A percentile compares a stretch with the other conserved stretches of the same genome.
Evolutionary conservation across 768 basidiomycete genomes (phyloP).

Genomic region (Leccinum arenicola): DNA sequence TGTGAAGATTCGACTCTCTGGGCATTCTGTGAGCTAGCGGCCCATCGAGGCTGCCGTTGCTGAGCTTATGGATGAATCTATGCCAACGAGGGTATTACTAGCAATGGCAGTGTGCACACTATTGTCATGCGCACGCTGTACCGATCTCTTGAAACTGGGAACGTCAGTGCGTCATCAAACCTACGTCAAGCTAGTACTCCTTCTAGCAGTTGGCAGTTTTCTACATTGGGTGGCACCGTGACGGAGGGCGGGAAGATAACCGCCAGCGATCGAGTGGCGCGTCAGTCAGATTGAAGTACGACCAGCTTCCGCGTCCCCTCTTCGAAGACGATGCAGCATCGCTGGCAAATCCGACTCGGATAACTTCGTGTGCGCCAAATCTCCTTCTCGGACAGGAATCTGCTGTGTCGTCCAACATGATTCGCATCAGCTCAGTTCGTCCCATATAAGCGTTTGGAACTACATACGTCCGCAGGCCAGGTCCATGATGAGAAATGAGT

Average conservation of each 20-base stretch:
- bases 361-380: background rate
- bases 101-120: background rate
- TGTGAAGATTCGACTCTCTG: background rate
- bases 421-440: background rate
- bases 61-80: background rate
- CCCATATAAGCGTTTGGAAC: too few relatives aligned
- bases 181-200: background rate
- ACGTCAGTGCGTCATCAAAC: background rate
- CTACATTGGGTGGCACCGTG: background rate
- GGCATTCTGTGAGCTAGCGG: background rate
- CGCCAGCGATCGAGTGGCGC: conserved; percentile 4
- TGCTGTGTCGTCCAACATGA: background rate
- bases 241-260: background rate
- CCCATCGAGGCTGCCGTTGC: background rate
- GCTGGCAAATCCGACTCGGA: background rate
- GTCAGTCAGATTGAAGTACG: background rate
- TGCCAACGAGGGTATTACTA: background rate
- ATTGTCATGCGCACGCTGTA: background rate
- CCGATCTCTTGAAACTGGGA: background rate
- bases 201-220: conserved; percentile 4
- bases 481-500: background rate
- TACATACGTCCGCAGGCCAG: background rate
- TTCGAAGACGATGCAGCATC: background rate
- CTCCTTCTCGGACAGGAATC: background rate
- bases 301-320: background rate